These are phyloP conservation scores for Stagonosporopsis cucurbitacearum DNA, from an alignment of 2,329 filamentous ascomycete species.

Conservation along the genomic window DNA sequence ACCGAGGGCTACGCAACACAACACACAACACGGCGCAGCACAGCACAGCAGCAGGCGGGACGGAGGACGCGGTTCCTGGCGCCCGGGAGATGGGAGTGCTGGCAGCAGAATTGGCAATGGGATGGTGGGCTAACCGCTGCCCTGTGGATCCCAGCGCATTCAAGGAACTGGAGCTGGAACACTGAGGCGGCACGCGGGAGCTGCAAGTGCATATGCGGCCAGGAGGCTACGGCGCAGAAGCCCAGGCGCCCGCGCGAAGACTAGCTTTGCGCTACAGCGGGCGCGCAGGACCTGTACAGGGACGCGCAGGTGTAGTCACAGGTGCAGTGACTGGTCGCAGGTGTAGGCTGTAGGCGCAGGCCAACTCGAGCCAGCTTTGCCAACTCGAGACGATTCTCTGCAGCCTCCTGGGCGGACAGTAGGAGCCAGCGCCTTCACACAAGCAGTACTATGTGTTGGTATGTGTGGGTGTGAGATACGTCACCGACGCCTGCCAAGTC, in stretches of 20 bases:
- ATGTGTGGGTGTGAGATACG: too few relatives aligned
- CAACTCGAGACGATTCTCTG: neutral
- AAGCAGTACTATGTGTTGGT: too few relatives aligned
- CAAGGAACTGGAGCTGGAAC: constrained; percentile 8
- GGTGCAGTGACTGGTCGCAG: too few relatives aligned
- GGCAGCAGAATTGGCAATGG: constrained; percentile 12
- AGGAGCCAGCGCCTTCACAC: neutral
- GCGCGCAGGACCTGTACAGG: neutral
- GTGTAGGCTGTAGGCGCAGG: too few relatives aligned
- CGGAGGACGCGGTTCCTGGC: neutral
- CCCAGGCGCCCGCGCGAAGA: neutral
- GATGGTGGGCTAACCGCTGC: constrained; percentile 16
- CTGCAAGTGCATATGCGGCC: constrained; percentile 6
- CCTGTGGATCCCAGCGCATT: constrained; percentile 12
- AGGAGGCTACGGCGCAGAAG: too few relatives aligned
- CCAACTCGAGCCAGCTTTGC: too few relatives aligned
- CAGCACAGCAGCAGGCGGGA: neutral
- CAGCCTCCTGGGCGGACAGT: constrained; percentile 1
- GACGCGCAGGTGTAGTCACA: too few relatives aligned
- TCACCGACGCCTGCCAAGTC: constrained; percentile 7
- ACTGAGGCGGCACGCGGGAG: constrained; percentile 9
- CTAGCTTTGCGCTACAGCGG: neutral
- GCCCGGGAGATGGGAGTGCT: constrained; percentile 11
- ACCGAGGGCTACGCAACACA: too few relatives aligned
- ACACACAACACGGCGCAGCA: constrained; percentile 10